Conservation (phyloP, 768 basidiomycete species). For the Gymnopilus dilepis region DNA sequence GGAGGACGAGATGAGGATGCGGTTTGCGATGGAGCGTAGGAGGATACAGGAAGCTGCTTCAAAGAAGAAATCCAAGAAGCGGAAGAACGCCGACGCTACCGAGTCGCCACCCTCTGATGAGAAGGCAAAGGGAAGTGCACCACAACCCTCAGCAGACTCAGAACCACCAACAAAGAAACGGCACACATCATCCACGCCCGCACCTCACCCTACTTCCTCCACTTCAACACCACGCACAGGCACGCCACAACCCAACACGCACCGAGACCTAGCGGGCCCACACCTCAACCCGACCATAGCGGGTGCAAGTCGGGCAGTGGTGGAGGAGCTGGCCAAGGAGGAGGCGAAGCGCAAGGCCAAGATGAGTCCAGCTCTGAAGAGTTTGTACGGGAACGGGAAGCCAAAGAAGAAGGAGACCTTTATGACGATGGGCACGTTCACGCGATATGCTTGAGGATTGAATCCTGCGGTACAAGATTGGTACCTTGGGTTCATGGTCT, state of each 20-base stretch:
- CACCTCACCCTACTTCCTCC: too few relatives aligned
- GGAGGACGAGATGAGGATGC: constrained; percentile 70
- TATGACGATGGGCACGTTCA: constrained; percentile 92
- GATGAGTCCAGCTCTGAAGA: constrained; percentile 89
- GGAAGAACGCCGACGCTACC: constrained; percentile 43
- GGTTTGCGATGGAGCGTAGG: constrained; percentile 57
- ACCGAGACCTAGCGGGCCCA: constrained; percentile 39
- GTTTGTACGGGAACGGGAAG: constrained; percentile 68
- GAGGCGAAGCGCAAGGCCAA: constrained; percentile 82
- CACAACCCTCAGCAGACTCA: constrained; percentile 30
- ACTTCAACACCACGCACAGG: background rate
- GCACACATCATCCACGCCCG: background rate
- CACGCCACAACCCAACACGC: constrained; percentile 4
- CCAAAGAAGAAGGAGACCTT: constrained; percentile 80
- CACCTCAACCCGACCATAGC: constrained; percentile 56
- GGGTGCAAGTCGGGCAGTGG: constrained; percentile 68
- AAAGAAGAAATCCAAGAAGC: constrained; percentile 68
- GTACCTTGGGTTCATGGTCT: too few relatives aligned
- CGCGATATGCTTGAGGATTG: constrained; percentile 48
- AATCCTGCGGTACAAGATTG: too few relatives aligned
- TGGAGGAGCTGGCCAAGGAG: constrained; percentile 74
- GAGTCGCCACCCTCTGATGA: constrained; percentile 14
- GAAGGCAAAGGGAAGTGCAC: background rate
- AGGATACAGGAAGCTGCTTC: constrained; percentile 61
- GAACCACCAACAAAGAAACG: constrained; percentile 52